Conservation (phyloP, 352 stramenopile genomes). For the Blastocystis sp. region DNA sequence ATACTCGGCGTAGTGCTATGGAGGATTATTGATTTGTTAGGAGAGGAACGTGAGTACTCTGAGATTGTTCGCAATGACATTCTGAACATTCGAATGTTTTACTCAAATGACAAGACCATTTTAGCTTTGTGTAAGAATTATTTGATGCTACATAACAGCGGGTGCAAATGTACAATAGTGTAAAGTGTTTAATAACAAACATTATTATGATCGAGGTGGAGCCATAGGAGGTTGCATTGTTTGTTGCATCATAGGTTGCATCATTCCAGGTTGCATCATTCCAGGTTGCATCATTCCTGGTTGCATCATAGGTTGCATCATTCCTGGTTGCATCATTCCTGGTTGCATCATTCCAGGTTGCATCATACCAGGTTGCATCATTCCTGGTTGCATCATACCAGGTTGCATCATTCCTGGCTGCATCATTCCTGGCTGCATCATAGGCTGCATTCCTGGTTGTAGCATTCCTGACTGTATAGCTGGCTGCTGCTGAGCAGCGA, state of each 20-base stretch:
- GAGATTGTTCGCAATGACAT: constrained; percentile 45
- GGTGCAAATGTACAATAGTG: background rate
- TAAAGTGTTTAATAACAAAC: constrained; percentile 16
- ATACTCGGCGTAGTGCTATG: background rate
- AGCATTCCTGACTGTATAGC: background rate
- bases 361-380: constrained; percentile 27
- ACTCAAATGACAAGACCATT: background rate
- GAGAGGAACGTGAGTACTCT: background rate
- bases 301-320: constrained; percentile 8
- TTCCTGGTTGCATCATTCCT: background rate
- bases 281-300: constrained; percentile 10
- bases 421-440: background rate
- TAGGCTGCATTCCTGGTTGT: background rate
- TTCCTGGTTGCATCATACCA: background rate
- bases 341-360: constrained; percentile 3
- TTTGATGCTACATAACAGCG: background rate
- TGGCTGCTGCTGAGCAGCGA: background rate
- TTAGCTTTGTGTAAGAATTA: background rate
- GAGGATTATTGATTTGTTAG: background rate
- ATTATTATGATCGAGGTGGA: background rate
- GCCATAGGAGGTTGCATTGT: background rate
- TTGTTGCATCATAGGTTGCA: background rate
- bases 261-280: background rate
- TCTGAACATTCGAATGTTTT: constrained; percentile 22
- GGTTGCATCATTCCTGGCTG: background rate